These are phyloP conservation scores for Lentinula aciculospora DNA, from an alignment of 768 basidiomycete genomes.

Conservation along the genomic window DNA sequence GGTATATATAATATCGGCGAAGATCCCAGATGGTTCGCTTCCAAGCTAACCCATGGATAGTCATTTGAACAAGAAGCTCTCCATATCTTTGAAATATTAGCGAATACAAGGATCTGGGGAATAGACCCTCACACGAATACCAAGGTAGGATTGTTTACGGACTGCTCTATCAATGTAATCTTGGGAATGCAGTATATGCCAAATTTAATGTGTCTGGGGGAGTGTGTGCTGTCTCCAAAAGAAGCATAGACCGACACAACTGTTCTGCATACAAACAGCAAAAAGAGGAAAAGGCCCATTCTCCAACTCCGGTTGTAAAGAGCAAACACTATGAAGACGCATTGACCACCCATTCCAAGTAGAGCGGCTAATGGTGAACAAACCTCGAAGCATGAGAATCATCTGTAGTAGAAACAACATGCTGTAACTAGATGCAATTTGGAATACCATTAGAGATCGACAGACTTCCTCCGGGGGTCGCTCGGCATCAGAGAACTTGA, in stretches of 20 bases:
- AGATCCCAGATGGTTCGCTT: slow-evolving; percentile 2
- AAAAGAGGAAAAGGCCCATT: neutral
- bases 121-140: neutral
- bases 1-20: neutral
- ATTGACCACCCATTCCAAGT: neutral
- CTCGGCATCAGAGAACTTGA: neutral
- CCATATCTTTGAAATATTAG: neutral
- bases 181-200: neutral
- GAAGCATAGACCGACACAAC: neutral
- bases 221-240: neutral
- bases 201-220: neutral
- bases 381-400: slow-evolving; percentile 5
- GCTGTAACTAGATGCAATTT: neutral
- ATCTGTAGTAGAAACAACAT: neutral
- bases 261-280: neutral
- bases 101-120: neutral
- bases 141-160: neutral
- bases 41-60: neutral
- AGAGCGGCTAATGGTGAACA: neutral
- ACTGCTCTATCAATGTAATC: neutral
- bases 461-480: neutral
- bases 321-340: neutral
- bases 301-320: neutral
- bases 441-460: neutral
- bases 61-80: neutral